Evolutionary conservation across 2,329 filamentous ascomycete species (phyloP).

Genomic region (Hymenotorrendiella dingleyae): DNA sequence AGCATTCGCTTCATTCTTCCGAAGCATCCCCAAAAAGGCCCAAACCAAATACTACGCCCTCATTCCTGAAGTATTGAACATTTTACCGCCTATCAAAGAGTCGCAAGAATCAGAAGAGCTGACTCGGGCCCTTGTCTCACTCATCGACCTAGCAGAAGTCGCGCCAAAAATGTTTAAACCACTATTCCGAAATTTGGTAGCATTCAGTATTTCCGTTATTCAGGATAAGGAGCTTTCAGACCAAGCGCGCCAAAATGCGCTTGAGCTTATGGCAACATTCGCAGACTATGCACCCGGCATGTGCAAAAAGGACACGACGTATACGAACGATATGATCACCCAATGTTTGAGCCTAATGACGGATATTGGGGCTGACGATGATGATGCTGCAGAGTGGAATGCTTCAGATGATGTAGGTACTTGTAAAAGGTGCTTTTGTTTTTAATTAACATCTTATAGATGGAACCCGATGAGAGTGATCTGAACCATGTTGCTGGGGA

Average conservation of each 20-base stretch:
- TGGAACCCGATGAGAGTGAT: slow-evolving; percentile 93
- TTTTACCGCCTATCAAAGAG: slow-evolving; percentile 90
- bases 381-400: slow-evolving; percentile 92
- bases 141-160: slow-evolving; percentile 93
- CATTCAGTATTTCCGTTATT: slow-evolving; percentile 88
- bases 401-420: slow-evolving; percentile 75
- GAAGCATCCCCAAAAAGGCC: slow-evolving; percentile 79
- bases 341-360: slow-evolving; percentile 98
- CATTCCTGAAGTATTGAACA: slow-evolving; percentile 87
- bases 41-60: slow-evolving; percentile 84
- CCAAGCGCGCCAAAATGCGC: slow-evolving; percentile 83
- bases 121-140: slow-evolving; percentile 78
- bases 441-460: slow-evolving; percentile 39
- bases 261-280: slow-evolving; percentile 97
- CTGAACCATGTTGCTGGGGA: slow-evolving; percentile 96
- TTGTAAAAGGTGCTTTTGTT: neutral
- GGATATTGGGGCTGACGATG: slow-evolving; percentile 88
- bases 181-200: slow-evolving; percentile 87
- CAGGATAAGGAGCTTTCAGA: slow-evolving; percentile 93
- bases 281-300: slow-evolving; percentile 90
- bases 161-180: slow-evolving; percentile 96
- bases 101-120: slow-evolving; percentile 84
- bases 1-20: slow-evolving; percentile 94
- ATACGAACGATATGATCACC: slow-evolving; percentile 94
- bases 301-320: slow-evolving; percentile 90